These are phyloP conservation scores for Globisporangium middletonii DNA, from an alignment of 352 stramenopile genomes.

Conservation along the genomic window DNA sequence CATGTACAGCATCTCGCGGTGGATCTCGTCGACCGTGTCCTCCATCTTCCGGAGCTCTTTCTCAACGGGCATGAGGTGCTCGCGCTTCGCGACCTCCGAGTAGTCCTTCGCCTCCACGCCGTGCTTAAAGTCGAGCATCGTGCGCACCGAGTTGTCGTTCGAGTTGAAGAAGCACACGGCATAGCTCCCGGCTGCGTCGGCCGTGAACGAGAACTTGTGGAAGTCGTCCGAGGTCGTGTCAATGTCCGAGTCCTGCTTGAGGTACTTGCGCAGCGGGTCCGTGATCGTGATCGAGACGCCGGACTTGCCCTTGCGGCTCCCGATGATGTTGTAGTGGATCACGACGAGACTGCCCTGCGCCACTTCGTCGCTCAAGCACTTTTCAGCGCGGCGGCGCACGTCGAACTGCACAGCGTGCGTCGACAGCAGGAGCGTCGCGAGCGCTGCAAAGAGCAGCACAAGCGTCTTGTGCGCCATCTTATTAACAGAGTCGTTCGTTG, in stretches of 20 bases:
- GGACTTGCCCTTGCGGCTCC: constrained; percentile 53
- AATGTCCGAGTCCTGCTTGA: constrained; percentile 83
- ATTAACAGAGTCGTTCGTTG: background rate
- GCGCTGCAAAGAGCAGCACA: constrained; percentile 26
- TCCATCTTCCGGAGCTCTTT: constrained; percentile 89
- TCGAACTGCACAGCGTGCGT: constrained; percentile 70
- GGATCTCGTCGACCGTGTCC: constrained; percentile 85
- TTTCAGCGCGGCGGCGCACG: constrained; percentile 54
- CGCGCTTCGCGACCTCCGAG: constrained; percentile 81
- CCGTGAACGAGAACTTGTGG: constrained; percentile 83
- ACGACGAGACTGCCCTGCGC: constrained; percentile 71
- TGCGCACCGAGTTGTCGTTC: constrained; percentile 62
- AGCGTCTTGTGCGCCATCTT: constrained; percentile 1
- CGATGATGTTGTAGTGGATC: constrained; percentile 80
- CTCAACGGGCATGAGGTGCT: constrained; percentile 87
- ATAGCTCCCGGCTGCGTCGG: constrained; percentile 60
- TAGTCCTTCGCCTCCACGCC: constrained; percentile 88
- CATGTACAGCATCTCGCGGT: constrained; percentile 90
- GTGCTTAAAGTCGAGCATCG: constrained; percentile 87
- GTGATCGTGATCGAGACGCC: constrained; percentile 67
- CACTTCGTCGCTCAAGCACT: constrained; percentile 84
- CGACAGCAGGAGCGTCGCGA: constrained; percentile 10
- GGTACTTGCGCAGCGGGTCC: constrained; percentile 66
- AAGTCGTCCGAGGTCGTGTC: constrained; percentile 75
- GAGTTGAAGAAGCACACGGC: constrained; percentile 79